A percentile compares a stretch with the other conserved stretches of the same genome.
These are phyloP conservation scores for Choiromyces venosus DNA, from an alignment of 495 filamentous ascomycete species.

Conservation along the genomic window DNA sequence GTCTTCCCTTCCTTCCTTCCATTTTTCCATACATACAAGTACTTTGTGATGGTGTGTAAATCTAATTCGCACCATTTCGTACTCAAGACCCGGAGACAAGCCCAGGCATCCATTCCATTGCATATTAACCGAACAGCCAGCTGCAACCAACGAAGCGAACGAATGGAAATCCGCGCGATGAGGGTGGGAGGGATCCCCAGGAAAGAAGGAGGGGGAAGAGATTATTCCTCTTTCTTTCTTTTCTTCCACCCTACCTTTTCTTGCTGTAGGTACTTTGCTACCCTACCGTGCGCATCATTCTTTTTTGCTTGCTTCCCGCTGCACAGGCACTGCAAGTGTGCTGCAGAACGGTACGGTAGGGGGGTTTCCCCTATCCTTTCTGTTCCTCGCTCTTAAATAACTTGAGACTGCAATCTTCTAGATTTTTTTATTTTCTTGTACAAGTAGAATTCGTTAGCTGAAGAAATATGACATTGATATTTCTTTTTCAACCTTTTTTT, in stretches of 20 bases:
- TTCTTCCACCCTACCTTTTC: not conserved
- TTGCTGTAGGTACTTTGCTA: not conserved
- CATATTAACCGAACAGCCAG: conserved; percentile 3
- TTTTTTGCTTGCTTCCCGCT: not conserved
- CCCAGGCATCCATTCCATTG: not conserved
- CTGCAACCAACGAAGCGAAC: conserved; percentile 1
- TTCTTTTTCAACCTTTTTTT: not conserved
- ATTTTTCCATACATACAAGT: not conserved
- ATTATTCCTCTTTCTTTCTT: conserved; percentile 1
- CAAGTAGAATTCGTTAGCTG: not conserved
- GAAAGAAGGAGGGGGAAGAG: not conserved
- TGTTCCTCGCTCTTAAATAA: not conserved
- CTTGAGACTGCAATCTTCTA: not conserved
- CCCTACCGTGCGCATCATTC: not conserved
- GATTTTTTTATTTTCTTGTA: not conserved
- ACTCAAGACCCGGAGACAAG: not conserved
- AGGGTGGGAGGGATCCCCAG: not conserved
- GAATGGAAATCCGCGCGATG: not conserved
- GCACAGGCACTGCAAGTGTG: not conserved
- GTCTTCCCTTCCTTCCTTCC: not conserved
- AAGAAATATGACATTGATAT: not conserved
- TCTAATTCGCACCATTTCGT: not conserved
- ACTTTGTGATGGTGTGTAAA: not conserved
- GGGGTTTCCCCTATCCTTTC: too few relatives aligned
- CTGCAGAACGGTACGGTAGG: not conserved